Base-by-base conservation (phyloP, 2,329 filamentous ascomycete species). In the Penicillium sp. region DNA sequence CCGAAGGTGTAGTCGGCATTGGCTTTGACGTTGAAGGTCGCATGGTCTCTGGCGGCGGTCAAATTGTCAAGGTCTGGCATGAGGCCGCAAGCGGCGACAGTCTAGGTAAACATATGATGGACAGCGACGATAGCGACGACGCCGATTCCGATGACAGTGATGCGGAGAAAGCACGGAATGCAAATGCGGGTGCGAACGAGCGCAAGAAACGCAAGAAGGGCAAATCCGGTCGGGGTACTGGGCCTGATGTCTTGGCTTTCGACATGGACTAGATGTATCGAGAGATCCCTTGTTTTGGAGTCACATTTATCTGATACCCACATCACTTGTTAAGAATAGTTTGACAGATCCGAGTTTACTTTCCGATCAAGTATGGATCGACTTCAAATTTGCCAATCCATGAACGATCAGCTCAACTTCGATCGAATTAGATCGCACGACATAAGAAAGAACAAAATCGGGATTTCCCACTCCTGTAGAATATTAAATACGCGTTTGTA, bases 1-100 rank as follows among this genome's bases (percentile, higher is more conserved):
- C 93, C 13, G 91, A 97, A 64, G 86, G 86, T 2, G 90, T 96
- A 3, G 80, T 90, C 1, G 86, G 81, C 0, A 69, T 98, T 0
- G 86, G 79, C 1, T 95, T 97, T 55, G 93, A 97, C 69, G 84
- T 86, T 43, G 82, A 84, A 44, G 88, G 90, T 39, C 79, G 93
- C 39, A 82, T 98, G 76, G 89, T 98, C 57, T 94, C 84, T 61
- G 90, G 89, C 9, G 93, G 93, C 46, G 93, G 93, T 0, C 80
- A 79, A 58, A 83, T 83, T 0, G 80, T 98, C 54, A 96, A 96
- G 69, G 84, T 97, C 2, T 98, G 93, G 93, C 82, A 83, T 51
- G 82, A 93, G 64, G 80, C 84, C 1, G 74, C 71, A 0, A 71
- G 70, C 0, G 73, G 75, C 0, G 75, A 71, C 25, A 69, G 57